These are phyloP conservation scores for Elsinoe ampelina DNA, from an alignment of 2,329 filamentous ascomycete genomes.

Conservation along the genomic window DNA sequence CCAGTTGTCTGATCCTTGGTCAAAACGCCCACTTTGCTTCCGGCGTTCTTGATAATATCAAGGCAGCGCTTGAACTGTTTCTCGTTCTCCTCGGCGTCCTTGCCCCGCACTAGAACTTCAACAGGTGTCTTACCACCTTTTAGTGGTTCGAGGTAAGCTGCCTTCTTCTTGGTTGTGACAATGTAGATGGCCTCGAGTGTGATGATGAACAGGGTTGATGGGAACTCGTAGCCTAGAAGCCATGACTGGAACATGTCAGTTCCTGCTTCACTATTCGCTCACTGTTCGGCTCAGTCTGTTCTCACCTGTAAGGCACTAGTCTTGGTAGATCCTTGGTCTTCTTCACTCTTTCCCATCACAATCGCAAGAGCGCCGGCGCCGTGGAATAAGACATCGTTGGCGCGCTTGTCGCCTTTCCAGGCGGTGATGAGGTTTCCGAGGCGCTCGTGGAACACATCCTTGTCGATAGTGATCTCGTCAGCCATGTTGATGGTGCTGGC, in stretches of 20 bases:
- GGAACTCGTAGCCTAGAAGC: slow-evolving; percentile 97
- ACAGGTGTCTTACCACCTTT: slow-evolving; percentile 88
- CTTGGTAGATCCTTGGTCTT: slow-evolving; percentile 80
- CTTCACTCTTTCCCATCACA: slow-evolving; percentile 91
- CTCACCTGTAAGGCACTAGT: slow-evolving; percentile 92
- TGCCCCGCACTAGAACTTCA: slow-evolving; percentile 83
- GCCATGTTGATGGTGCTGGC: slow-evolving; percentile 40
- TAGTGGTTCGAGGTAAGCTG: slow-evolving; percentile 83
- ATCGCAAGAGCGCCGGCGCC: slow-evolving; percentile 81
- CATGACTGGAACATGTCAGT: slow-evolving; percentile 63
- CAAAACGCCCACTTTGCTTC: slow-evolving; percentile 83
- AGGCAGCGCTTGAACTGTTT: slow-evolving; percentile 79
- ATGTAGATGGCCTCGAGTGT: slow-evolving; percentile 82
- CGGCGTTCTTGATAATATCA: slow-evolving; percentile 77
- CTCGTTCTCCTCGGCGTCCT: slow-evolving; percentile 83
- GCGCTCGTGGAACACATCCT: slow-evolving; percentile 86
- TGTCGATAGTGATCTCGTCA: slow-evolving; percentile 90
- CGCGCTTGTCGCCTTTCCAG: slow-evolving; percentile 94
- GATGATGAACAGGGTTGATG: slow-evolving; percentile 86
- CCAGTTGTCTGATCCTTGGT: slow-evolving; percentile 76
- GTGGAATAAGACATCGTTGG: slow-evolving; percentile 73
- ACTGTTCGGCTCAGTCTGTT: slow-evolving; percentile 17
- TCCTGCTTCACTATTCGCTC: background rate
- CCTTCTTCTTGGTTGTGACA: slow-evolving; percentile 95
- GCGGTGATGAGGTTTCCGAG: slow-evolving; percentile 75